A percentile compares a stretch with the other conserved stretches of the same genome.
Evolutionary conservation across 2,329 filamentous ascomycete genomes (phyloP).

Genomic region (Neophaeococcomyces aloes): DNA sequence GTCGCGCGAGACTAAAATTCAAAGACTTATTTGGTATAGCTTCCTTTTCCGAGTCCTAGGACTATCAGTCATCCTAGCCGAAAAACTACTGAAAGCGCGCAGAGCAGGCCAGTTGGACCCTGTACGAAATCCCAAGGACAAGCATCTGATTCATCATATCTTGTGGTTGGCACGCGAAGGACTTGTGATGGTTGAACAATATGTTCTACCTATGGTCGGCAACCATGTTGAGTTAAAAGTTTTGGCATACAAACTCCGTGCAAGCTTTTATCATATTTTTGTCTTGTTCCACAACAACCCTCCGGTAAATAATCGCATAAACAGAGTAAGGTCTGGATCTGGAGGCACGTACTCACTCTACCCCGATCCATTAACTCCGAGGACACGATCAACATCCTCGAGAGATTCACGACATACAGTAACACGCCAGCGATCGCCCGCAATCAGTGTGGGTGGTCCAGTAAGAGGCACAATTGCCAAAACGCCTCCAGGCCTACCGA

Average conservation of each 20-base stretch:
- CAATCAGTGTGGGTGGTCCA: slow-evolving; percentile 47
- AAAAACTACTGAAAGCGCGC: slow-evolving; percentile 70
- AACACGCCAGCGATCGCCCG: slow-evolving; percentile 36
- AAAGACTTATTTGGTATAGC: slow-evolving; percentile 17
- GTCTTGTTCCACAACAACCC: slow-evolving; percentile 92
- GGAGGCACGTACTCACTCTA: slow-evolving; percentile 13
- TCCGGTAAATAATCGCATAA: slow-evolving; percentile 49
- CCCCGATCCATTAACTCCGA: slow-evolving; percentile 20
- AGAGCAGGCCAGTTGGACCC: slow-evolving; percentile 74
- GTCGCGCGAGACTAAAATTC: neutral
- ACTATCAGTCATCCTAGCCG: slow-evolving; percentile 75
- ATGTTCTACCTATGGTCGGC: slow-evolving; percentile 73
- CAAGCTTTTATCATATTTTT: slow-evolving; percentile 93
- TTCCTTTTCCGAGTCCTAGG: slow-evolving; percentile 88
- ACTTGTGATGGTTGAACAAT: slow-evolving; percentile 71
- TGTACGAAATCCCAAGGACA: slow-evolving; percentile 62
- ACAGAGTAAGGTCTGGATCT: slow-evolving; percentile 15
- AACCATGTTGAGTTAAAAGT: slow-evolving; percentile 77
- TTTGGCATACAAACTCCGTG: slow-evolving; percentile 79
- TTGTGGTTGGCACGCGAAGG: slow-evolving; percentile 93
- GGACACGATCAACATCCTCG: slow-evolving; percentile 29
- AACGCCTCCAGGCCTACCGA: slow-evolving; percentile 25
- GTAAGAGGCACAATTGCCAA: slow-evolving; percentile 40
- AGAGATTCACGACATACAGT: slow-evolving; percentile 1
- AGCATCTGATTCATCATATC: slow-evolving; percentile 75